Evolutionary conservation across 441 rosid species (phyloP), one percentile per base, ranked within the genome.

Genomic region (Macaranga tanarius): DNA sequence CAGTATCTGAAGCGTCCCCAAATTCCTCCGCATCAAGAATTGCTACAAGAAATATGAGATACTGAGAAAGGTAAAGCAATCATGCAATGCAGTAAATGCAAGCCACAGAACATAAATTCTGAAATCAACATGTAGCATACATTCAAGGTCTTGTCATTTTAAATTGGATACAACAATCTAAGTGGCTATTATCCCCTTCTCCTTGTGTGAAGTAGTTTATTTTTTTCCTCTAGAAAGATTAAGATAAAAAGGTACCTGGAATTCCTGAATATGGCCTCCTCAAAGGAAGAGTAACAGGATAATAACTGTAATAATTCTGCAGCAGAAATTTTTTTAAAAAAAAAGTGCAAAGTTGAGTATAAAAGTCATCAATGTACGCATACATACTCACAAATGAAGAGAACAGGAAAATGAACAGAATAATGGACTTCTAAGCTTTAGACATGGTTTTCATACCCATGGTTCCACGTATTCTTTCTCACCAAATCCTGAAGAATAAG

Each of bases 261-360:
- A 83, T 77, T 77, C 98, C 97, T 1, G 88, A 78, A 71, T 89
- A 86, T 13, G 93, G 93, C 80, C 87, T 87, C 74, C 98, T 84
- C 80, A 87, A 17, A 22, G 98, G 97, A 83, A 88, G 91, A 69
- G 88, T 78, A 66, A 84, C 85, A 1, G 98, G 98, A 76, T 88
- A 93, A 78, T 89, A 63, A 79, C 88, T 82, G 79, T 84, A 84
- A 80, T 89, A 89, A 73, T 91, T 90, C 95, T 93, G 82, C 72
- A 70, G 54, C 11, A 51, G 16, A 63, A 81, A 59, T 64, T 60
- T n/a, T n/a, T n/a, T n/a, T n/a, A 58, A 65, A 67, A 48, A 52
- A 31, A 42, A 12, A 7, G 50, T 65, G 25, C 16, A 56, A 16
- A 62, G 54, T 13, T 63, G 62, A 38, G 55, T 16, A 71, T 4